These are phyloP conservation scores for Posidonia oceanica DNA, from an alignment of 116 monocot species.

Conservation along the genomic window DNA sequence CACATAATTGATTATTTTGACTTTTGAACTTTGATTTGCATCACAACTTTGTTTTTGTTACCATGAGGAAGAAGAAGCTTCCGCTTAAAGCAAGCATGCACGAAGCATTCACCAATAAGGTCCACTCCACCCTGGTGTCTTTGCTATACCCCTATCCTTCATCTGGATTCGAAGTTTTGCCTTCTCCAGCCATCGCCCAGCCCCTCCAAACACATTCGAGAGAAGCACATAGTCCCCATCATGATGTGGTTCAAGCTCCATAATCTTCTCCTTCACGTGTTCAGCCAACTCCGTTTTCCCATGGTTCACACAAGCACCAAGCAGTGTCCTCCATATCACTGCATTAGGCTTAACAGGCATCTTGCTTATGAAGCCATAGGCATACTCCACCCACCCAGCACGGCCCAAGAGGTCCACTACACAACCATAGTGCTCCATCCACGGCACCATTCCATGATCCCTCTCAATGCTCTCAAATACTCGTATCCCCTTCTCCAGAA, in stretches of 20 bases:
- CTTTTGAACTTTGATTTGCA: no score
- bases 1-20: no score
- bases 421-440: constrained; percentile 87
- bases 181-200: constrained; percentile 41
- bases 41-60: no score
- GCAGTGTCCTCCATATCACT: constrained; percentile 84
- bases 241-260: constrained; percentile 30
- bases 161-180: no score
- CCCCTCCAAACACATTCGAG: constrained; percentile 63
- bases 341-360: constrained; percentile 53
- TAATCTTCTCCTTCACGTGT: constrained; percentile 52
- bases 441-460: constrained; percentile 40
- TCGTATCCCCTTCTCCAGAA: constrained; percentile 32
- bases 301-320: constrained; percentile 66
- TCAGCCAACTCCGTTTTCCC: constrained; percentile 58
- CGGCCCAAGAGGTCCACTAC: constrained; percentile 80
- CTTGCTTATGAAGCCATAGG: constrained; percentile 48
- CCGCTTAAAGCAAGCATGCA: no score
- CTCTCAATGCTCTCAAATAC: constrained; percentile 72
- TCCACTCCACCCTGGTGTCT: no score
- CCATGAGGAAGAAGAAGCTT: no score
- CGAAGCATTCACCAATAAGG: no score
- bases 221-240: constrained; percentile 81
- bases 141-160: no score
- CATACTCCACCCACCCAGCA: constrained; percentile 37